phyloP scores from a whole-genome alignment of 2,329 filamentous ascomycete species.

The Helotiales sp. region DNA sequence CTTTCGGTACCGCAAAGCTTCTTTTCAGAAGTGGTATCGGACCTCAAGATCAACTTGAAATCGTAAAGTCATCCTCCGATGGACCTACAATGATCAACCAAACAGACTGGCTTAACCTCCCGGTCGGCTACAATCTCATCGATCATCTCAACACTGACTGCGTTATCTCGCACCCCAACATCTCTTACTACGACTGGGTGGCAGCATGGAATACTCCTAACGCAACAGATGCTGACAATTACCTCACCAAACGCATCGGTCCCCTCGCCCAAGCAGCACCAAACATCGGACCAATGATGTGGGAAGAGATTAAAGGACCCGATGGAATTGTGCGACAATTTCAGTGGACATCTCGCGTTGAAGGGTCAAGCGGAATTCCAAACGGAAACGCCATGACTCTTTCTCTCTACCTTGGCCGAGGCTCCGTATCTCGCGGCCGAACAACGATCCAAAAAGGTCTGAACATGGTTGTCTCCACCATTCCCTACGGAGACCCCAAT shows the following conservation, averaged over 20 bases:
- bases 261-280: slow-evolving; percentile 65
- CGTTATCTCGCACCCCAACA: slow-evolving; percentile 50
- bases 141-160: slow-evolving; percentile 60
- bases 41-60: slow-evolving; percentile 41
- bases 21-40: slow-evolving; percentile 69
- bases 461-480: slow-evolving; percentile 56
- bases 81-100: slow-evolving; percentile 51
- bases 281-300: slow-evolving; percentile 64
- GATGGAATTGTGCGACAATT: slow-evolving; percentile 64
- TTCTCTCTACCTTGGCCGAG: slow-evolving; percentile 64
- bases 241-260: slow-evolving; percentile 53
- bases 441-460: slow-evolving; percentile 60
- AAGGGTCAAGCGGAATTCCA: slow-evolving; percentile 38
- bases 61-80: slow-evolving; percentile 50
- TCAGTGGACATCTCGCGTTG: slow-evolving; percentile 66
- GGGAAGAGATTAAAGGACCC: slow-evolving; percentile 55
- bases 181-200: slow-evolving; percentile 66
- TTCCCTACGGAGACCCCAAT: slow-evolving; percentile 51
- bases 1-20: slow-evolving; percentile 62
- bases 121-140: slow-evolving; percentile 59
- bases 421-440: slow-evolving; percentile 59
- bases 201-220: slow-evolving; percentile 54
- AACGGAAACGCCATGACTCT: slow-evolving; percentile 39
- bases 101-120: slow-evolving; percentile 56
- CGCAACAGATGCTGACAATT: slow-evolving; percentile 42